phyloP scores from a whole-genome alignment of 208 protist species.

The Entamoeba histolytica region DNA sequence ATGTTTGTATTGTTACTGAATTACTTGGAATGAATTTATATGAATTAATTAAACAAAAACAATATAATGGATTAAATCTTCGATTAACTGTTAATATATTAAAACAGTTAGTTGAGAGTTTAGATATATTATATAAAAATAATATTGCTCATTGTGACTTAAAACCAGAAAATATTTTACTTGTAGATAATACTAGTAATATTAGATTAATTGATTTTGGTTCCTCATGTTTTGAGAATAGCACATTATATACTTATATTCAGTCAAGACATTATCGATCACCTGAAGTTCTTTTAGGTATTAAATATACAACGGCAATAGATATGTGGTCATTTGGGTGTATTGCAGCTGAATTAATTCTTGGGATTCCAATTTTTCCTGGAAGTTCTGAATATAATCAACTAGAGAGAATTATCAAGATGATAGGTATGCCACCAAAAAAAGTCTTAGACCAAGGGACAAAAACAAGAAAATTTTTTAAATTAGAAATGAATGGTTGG shows the following conservation, averaged over 20 bases:
- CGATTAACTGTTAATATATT: conserved; percentile 30
- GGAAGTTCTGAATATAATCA: conserved; percentile 29
- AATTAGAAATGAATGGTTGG: background rate
- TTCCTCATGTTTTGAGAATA: conserved; percentile 49
- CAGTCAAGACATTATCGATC: conserved; percentile 66
- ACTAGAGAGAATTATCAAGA: background rate
- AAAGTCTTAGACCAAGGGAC: background rate
- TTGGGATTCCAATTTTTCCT: conserved; percentile 63
- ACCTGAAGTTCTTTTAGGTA: conserved; percentile 75
- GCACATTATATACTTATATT: conserved; percentile 63
- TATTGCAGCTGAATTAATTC: conserved; percentile 71
- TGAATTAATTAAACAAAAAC: conserved; percentile 32
- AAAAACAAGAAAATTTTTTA: background rate
- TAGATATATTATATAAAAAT: background rate
- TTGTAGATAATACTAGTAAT: conserved; percentile 10
- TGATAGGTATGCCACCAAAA: background rate
- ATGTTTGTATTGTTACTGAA: conserved; percentile 53
- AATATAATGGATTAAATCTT: conserved; percentile 15
- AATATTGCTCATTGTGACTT: conserved; percentile 40
- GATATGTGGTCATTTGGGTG: conserved; percentile 94
- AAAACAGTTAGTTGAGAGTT: conserved; percentile 22
- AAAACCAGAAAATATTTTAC: conserved; percentile 55
- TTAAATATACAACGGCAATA: conserved; percentile 62
- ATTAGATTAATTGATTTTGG: background rate
- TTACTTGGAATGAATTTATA: conserved; percentile 58